A percentile compares a stretch with the other conserved stretches of the same genome.
Evolutionary conservation across 2,329 filamentous ascomycete species (phyloP).

Genomic region (Xylaria polymorpha): DNA sequence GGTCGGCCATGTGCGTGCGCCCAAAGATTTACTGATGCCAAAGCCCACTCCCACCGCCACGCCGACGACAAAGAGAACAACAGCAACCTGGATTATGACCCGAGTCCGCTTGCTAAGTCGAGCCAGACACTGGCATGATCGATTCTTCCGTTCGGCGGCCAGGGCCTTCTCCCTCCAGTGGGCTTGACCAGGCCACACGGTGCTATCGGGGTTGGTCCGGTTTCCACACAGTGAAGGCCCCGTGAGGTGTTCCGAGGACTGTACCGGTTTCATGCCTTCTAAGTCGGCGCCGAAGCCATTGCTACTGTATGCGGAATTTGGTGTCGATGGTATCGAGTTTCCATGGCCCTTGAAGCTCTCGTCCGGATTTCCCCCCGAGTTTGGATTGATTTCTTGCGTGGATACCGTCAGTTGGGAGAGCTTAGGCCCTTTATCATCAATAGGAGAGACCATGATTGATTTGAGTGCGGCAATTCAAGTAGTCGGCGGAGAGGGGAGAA

Average conservation of each 20-base stretch:
- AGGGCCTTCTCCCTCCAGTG: conserved; percentile 71
- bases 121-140: conserved; percentile 65
- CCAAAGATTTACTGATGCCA: conserved; percentile 70
- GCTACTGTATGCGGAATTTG: conserved; percentile 55
- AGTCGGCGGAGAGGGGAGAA: conserved; percentile 1
- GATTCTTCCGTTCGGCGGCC: conserved; percentile 63
- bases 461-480: background rate
- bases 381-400: conserved; percentile 39
- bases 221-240: conserved; percentile 51
- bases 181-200: conserved; percentile 70
- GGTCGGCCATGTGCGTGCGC: conserved; percentile 68
- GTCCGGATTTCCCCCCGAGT: conserved; percentile 31
- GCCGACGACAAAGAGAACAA: conserved; percentile 64
- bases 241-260: conserved; percentile 53
- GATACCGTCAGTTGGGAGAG: conserved; percentile 40
- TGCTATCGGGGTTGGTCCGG: conserved; percentile 59
- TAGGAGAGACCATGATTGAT: conserved; percentile 36
- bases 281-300: conserved; percentile 70
- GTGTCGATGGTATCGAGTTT: conserved; percentile 57
- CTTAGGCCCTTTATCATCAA: conserved; percentile 37
- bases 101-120: conserved; percentile 65
- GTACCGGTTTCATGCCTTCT: conserved; percentile 62
- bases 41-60: conserved; percentile 67
- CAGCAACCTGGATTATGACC: conserved; percentile 65
- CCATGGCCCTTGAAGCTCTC: conserved; percentile 48